A percentile compares a stretch with the other conserved stretches of the same genome.
Evolutionary conservation across 2,329 filamentous ascomycete genomes (phyloP).

Genomic region (Aspergillus phoenicis): DNA sequence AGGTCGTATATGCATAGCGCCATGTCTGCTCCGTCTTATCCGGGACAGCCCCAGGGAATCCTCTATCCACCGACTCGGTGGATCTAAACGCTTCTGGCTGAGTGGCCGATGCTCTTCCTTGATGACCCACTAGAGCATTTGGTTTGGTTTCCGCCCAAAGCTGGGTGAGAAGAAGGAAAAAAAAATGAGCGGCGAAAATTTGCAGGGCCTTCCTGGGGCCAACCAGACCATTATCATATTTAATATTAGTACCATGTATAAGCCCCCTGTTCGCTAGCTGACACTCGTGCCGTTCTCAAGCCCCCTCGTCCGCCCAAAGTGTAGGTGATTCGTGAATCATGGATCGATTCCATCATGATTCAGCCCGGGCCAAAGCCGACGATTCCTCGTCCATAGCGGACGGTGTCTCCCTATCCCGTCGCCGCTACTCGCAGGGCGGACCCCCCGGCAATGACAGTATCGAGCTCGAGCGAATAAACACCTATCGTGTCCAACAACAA

Average conservation of each 20-base stretch:
- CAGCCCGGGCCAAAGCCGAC: neutral
- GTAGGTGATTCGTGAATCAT: neutral
- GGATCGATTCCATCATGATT: neutral
- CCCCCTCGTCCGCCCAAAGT: neutral
- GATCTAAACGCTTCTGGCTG: neutral
- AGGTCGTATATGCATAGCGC: neutral
- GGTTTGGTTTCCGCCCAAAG: neutral
- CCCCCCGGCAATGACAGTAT: slow-evolving; percentile 7
- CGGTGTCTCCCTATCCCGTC: neutral
- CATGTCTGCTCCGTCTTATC: neutral
- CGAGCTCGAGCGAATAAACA: slow-evolving; percentile 23
- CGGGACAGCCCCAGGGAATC: neutral
- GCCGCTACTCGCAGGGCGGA: neutral
- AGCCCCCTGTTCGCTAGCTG: neutral
- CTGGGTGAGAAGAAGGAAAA: neutral
- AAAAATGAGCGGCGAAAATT: neutral
- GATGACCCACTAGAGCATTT: neutral
- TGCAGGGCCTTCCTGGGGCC: neutral
- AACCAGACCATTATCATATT: neutral
- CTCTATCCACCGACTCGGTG: neutral
- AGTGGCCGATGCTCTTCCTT: neutral
- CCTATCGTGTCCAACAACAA: slow-evolving; percentile 23
- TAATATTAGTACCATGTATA: neutral
- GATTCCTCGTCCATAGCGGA: slow-evolving; percentile 2
- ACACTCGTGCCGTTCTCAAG: too few species aligned